Evolutionary conservation across 2,329 filamentous ascomycete genomes (phyloP).

Genomic region (Alternaria angustiovoidea): DNA sequence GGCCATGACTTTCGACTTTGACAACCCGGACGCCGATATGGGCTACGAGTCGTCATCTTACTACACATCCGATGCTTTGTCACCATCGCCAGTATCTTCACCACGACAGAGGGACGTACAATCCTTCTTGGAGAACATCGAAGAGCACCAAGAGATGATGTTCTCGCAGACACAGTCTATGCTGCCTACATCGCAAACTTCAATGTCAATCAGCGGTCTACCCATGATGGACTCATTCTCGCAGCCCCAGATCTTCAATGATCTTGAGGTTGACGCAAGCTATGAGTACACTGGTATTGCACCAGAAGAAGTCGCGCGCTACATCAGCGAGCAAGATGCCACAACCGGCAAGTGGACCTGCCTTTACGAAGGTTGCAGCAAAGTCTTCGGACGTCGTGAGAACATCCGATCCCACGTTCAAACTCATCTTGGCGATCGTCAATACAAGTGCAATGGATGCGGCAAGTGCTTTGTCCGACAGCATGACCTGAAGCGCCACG

Average conservation of each 20-base stretch:
- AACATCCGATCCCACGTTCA: conserved; percentile 99
- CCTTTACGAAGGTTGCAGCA: conserved; percentile 74
- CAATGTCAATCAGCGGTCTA: conserved; percentile 32
- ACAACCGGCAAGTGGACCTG: conserved; percentile 58
- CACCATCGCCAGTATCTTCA: conserved; percentile 53
- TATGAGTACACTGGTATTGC: conserved; percentile 84
- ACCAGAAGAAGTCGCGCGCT: conserved; percentile 71
- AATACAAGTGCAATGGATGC: conserved; percentile 93
- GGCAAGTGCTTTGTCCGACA: conserved; percentile 96
- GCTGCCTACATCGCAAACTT: conserved; percentile 34
- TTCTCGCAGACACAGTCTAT: conserved; percentile 44
- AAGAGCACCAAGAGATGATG: conserved; percentile 43
- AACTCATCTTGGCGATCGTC: conserved; percentile 94
- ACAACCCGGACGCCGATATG: conserved; percentile 53
- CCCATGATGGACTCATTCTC: conserved; percentile 28
- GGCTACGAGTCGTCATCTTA: conserved; percentile 60
- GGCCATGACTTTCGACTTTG: conserved; percentile 51
- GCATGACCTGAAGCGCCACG: conserved; percentile 95
- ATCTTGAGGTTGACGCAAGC: conserved; percentile 66
- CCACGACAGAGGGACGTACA: conserved; percentile 46
- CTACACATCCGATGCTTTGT: conserved; percentile 60
- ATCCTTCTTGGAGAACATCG: conserved; percentile 46
- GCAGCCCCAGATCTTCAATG: conserved; percentile 41
- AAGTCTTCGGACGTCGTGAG: conserved; percentile 94
- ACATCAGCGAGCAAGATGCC: conserved; percentile 58